Evolutionary conservation across 306 rosid species (phyloP).

Genomic region (Vigna radiata): DNA sequence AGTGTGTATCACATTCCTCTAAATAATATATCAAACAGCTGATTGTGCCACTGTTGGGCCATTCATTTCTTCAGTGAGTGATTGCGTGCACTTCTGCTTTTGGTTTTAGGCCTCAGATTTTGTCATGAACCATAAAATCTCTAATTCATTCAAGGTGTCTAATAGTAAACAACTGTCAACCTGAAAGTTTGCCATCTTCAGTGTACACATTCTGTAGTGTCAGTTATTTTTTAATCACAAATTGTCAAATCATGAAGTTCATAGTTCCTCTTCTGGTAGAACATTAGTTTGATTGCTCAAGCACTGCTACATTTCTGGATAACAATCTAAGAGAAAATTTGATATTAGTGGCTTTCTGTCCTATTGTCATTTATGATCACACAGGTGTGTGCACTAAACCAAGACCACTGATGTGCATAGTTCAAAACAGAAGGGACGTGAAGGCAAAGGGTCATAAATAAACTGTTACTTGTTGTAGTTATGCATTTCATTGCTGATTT

Average conservation of each 20-base stretch:
- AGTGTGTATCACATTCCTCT: constrained; percentile 24
- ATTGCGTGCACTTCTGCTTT: constrained; percentile 35
- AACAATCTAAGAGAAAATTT: constrained; percentile 27
- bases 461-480: not conserved
- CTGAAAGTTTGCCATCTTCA: constrained; percentile 41
- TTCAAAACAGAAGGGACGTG: constrained; percentile 13
- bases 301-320: constrained; percentile 27
- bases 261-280: constrained; percentile 20
- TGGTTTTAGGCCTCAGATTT: constrained; percentile 31
- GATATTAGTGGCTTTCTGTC: constrained; percentile 18
- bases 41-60: constrained; percentile 10
- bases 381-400: constrained; percentile 9
- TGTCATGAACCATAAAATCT: constrained; percentile 27
- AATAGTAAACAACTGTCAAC: constrained; percentile 16
- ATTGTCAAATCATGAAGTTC: constrained; percentile 40
- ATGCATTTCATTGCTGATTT: constrained; percentile 25
- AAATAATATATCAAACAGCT: constrained; percentile 28
- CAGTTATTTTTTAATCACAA: constrained; percentile 34
- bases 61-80: constrained; percentile 27
- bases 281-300: constrained; percentile 23
- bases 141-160: constrained; percentile 23
- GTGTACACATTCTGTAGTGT: constrained; percentile 11
- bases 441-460: not conserved
- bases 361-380: constrained; percentile 23
- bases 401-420: not conserved